Base-by-base conservation (phyloP, 1,284 basidiomycete species). In the Thecaphora thlaspeos region DNA sequence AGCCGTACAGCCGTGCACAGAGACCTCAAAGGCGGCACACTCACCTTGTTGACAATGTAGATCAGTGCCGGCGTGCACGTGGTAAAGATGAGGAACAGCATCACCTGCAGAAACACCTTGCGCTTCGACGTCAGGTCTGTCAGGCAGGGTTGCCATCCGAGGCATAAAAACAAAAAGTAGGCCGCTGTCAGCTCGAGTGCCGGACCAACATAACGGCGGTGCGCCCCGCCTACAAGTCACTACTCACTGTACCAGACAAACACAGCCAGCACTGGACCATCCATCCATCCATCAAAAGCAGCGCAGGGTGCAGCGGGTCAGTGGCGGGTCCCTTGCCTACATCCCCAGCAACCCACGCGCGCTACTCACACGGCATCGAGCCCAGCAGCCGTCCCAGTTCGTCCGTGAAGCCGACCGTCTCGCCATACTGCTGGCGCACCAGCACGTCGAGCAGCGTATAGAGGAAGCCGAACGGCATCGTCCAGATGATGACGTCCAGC, bases 381-480 rank as follows among this genome's bases (percentile, higher is more conserved):
- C 47, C 39, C 8, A 51, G 15, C 42, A 75, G 26, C 24, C 68
- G 54, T 14, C 37, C 45, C 3, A 48, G 30, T 42, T 76, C 69
- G 40, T 60, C 54, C 4, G 44, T 12, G 4, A 62, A 23, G 4
- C 64, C 61, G 0, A 67, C 59, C 2, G 71, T 70, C 50, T 68
- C 55, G 14, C 68, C 64, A 41, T 77, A 77, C 56, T 77, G 75
- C 57, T 77, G 73, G 43, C 72, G 56, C 17, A 76, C 71, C 36
- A 76, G 53, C 21, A 77, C 58, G 48, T 73, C 73, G 42, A 77
- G 41, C 41, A 77, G 45, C 41, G 72, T 58, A 38, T 62, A 77
- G 34, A 74, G 42, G 48, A 76, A 75, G 8, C 58, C 55, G 36
- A 77, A 73, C 18, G 75, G 75, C 51, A 77, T 75, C 24, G 63